phyloP scores from a whole-genome alignment of 2,329 filamentous ascomycete genomes.

The Fusarium protoensiforme region DNA sequence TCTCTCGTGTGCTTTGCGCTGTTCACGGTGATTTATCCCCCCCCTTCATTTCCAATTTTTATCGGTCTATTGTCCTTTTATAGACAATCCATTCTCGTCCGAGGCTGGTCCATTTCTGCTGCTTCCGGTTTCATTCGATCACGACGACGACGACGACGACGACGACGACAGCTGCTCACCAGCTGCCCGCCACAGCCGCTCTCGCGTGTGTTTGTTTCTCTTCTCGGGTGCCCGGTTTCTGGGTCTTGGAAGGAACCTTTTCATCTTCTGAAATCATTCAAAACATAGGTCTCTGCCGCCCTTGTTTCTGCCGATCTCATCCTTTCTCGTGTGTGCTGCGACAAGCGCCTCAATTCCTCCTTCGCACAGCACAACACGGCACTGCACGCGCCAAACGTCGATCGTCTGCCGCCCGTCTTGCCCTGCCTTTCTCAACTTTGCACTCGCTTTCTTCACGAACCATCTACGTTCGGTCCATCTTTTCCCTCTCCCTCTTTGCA shows the following conservation, averaged over 20 bases:
- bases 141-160: no score
- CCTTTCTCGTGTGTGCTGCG: conserved; percentile 16
- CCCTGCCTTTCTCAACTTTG: not conserved
- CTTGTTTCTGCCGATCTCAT: conserved; percentile 29
- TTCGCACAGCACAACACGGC: conserved; percentile 4
- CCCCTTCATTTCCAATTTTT: conserved; percentile 4
- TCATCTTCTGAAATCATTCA: conserved; percentile 30
- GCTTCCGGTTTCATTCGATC: not conserved
- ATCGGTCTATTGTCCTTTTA: conserved; percentile 9
- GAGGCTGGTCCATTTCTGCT: conserved; percentile 26
- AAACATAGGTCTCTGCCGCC: conserved; percentile 21
- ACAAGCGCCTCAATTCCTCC: conserved; percentile 26
- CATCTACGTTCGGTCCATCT: conserved; percentile 18
- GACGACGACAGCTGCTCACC: conserved; percentile 22
- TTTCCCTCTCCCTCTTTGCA: conserved; percentile 15
- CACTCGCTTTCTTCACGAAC: conserved; percentile 15
- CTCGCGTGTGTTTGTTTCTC: conserved; percentile 13
- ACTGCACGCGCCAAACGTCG: conserved; percentile 32
- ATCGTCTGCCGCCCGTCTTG: conserved; percentile 28
- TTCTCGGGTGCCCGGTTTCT: not conserved
- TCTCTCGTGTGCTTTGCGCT: conserved; percentile 15
- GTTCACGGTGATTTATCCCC: conserved; percentile 20
- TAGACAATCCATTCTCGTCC: conserved; percentile 25
- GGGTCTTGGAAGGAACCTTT: conserved; percentile 7
- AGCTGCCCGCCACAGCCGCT: conserved; percentile 12